Evolutionary conservation across 176 grass and related monocot species (phyloP), one percentile per base, ranked within the genome.

Genomic region (Zoysia japonica): DNA sequence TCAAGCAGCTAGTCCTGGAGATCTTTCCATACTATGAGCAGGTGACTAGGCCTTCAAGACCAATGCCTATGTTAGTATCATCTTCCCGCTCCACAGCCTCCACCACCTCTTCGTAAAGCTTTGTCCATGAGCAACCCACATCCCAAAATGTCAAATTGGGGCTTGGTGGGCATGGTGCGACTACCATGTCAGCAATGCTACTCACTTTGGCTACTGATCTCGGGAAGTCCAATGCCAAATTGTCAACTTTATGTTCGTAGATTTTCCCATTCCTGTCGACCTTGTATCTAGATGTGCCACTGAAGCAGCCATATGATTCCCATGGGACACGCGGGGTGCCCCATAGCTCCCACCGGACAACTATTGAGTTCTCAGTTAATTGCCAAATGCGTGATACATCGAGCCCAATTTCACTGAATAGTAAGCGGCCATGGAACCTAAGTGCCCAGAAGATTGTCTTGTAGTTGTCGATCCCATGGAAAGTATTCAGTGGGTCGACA

Each of bases 181-280:
- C 82, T 68, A 91, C 96, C 65, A 99, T 80, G 84, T 99, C 86
- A 84, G 81, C 79, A 84, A 91, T 64, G 79, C 83, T 87, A 20
- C 80, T 38, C 74, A 87, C 89, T 82, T 75, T 90, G 35, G 61
- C 78, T 9, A 78, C 77, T 45, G 78, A 71, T 66, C 89, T 85
- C 10, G 96, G 96, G 74, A 95, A 99, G 88, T 95, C 93, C 50
- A 99, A 65, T 19, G 90, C 96, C 76, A 99, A 78, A 83, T 95
- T 99, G 74, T 99, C 96, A 16, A 99, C 92, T 83, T 93, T 99
- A 78, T 99, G 96, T 82, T 99, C 96, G 3, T 99, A 99, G 37
- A 98, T 95, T 87, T 95, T 98, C 49, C 96, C 96, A 6, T 94
- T 93, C 74, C 92, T 70, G 62, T 93, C 96, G 17, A 98, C 50